These are phyloP conservation scores for Candida saitoana DNA, from an alignment of 805 yeast genomes.

Conservation along the genomic window DNA sequence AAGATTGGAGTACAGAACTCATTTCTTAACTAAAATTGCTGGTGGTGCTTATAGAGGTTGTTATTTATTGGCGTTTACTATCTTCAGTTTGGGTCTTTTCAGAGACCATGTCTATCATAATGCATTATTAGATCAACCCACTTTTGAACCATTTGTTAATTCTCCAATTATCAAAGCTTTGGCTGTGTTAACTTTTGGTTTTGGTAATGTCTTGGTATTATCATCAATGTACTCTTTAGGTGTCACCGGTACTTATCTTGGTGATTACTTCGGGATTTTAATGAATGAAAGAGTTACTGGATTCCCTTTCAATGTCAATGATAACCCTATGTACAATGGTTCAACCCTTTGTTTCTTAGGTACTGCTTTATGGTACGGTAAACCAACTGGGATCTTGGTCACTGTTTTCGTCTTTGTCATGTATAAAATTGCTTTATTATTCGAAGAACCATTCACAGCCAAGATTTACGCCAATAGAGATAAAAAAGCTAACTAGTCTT, in stretches of 20 bases:
- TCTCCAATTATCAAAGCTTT: constrained; percentile 36
- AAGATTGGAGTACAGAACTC: constrained; percentile 76
- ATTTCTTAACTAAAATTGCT: constrained; percentile 67
- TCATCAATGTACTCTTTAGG: constrained; percentile 91
- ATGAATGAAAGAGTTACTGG: constrained; percentile 86
- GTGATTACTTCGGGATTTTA: constrained; percentile 95
- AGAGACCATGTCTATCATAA: constrained; percentile 72
- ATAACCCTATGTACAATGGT: constrained; percentile 97
- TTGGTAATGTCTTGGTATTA: constrained; percentile 78
- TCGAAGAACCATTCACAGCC: constrained; percentile 96
- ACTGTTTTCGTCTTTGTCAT: constrained; percentile 70
- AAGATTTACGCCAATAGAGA: constrained; percentile 78
- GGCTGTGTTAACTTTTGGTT: constrained; percentile 53
- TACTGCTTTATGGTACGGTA: constrained; percentile 80
- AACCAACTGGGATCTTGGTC: constrained; percentile 82
- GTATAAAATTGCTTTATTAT: constrained; percentile 78
- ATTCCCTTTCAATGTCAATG: constrained; percentile 87
- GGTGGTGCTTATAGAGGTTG: constrained; percentile 75
- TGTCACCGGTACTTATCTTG: constrained; percentile 92
- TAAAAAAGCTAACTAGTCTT: constrained; percentile 1
- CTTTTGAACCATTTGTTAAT: constrained; percentile 49
- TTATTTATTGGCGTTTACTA: constrained; percentile 75
- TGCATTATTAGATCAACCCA: constrained; percentile 71
- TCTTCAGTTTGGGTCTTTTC: constrained; percentile 78
- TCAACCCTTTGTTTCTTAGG: constrained; percentile 87